phyloP scores from a whole-genome alignment of 2,329 filamentous ascomycete species.

The Phialophora verrucosa region DNA sequence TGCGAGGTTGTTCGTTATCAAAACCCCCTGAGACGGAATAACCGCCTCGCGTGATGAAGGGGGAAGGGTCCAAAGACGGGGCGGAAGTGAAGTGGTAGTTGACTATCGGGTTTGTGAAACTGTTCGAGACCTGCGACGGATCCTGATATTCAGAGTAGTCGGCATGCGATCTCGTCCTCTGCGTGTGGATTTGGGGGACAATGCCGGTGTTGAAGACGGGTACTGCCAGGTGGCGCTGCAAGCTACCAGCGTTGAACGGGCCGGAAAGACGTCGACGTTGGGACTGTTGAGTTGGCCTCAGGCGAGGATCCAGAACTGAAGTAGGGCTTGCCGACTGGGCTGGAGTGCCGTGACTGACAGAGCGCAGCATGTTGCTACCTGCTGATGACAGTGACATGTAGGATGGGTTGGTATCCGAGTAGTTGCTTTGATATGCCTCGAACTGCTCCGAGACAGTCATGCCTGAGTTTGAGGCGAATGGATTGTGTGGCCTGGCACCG shows the following conservation, averaged over 20 bases:
- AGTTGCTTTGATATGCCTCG: conserved; percentile 7
- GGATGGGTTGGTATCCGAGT: conserved; percentile 3
- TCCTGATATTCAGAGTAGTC: conserved; percentile 13
- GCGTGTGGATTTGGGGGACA: conserved; percentile 4
- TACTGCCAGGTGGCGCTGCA: conserved; percentile 6
- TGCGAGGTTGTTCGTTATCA: conserved; percentile 10
- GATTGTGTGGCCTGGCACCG: not conserved
- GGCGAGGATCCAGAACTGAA: not conserved
- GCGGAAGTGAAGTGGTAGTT: conserved; percentile 3
- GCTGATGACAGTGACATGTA: not conserved
- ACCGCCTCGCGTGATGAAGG: not conserved
- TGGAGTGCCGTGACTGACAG: conserved; percentile 5
- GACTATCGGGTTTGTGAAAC: conserved; percentile 10
- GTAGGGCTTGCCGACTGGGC: not conserved
- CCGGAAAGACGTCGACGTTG: conserved; percentile 5
- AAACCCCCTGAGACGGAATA: not conserved
- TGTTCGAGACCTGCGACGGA: not conserved
- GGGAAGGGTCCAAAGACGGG: not conserved
- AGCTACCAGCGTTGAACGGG: not conserved
- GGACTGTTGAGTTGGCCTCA: not conserved
- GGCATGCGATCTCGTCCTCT: conserved; percentile 22
- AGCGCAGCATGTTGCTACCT: conserved; percentile 14
- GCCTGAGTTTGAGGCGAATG: not conserved
- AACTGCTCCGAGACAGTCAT: conserved; percentile 5
- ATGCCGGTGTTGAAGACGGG: not conserved